Conservation (phyloP, 176 grass and related monocot species). For the Oryza punctata region DNA sequence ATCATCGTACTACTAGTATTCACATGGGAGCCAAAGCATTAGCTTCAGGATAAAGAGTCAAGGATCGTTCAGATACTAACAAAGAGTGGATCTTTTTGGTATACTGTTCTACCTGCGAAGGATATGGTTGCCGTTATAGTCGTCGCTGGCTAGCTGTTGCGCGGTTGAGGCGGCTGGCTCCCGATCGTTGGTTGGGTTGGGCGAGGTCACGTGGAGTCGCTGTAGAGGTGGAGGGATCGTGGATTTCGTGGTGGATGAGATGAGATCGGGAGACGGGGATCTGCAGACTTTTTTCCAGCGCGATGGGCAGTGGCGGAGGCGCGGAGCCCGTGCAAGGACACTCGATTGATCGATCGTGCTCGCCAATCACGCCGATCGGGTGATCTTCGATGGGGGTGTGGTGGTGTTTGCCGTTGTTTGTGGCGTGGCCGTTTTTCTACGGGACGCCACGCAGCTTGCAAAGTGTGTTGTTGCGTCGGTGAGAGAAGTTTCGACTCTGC, state of each 20-base stretch:
- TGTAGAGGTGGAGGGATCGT: not conserved
- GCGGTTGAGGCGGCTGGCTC: not conserved
- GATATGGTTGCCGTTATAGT: not conserved
- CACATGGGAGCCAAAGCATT: not conserved
- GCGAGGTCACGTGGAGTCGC: constrained; percentile 36
- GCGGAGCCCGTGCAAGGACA: too few relatives aligned
- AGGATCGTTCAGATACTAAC: not conserved
- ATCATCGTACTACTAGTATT: not conserved
- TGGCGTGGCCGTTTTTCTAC: constrained; percentile 26
- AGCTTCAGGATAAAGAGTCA: not conserved
- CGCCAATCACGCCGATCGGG: constrained; percentile 37
- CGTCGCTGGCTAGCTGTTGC: not conserved
- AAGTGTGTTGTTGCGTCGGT: not conserved
- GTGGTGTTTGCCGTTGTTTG: not conserved
- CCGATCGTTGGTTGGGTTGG: constrained; percentile 34
- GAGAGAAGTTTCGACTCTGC: not conserved
- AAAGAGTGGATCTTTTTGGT: not conserved
- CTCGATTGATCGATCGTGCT: not conserved
- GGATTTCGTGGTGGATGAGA: constrained; percentile 14
- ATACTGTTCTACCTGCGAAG: not conserved
- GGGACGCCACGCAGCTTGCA: not conserved
- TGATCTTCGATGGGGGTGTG: constrained; percentile 3
- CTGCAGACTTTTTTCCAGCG: constrained; percentile 41
- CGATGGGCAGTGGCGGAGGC: not conserved
- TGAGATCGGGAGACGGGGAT: constrained; percentile 33